Conservation (phyloP, 805 yeast genomes). For the Debaryomyces tyrocola region DNA sequence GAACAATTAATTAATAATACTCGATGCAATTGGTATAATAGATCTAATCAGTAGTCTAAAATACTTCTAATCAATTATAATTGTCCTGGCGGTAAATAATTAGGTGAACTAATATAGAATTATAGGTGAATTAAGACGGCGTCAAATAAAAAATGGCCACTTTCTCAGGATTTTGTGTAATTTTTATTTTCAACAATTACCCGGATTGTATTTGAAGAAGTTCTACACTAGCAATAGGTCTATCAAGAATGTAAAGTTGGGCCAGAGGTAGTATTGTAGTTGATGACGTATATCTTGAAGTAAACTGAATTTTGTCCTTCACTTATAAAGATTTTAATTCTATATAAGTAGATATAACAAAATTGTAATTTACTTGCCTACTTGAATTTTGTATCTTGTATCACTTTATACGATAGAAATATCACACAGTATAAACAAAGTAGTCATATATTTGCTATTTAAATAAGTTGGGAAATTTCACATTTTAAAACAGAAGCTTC, state of each 20-base stretch:
- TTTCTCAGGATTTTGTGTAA: conserved; percentile 5
- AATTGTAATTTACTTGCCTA: no score
- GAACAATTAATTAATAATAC: not conserved
- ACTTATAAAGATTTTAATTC: no score
- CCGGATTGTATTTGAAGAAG: conserved; percentile 5
- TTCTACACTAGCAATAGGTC: conserved; percentile 9
- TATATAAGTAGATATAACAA: no score
- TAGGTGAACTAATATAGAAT: not conserved
- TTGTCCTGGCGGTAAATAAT: not conserved
- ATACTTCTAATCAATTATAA: conserved; percentile 6
- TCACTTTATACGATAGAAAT: no score
- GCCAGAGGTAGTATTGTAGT: no score
- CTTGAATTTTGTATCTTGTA: no score
- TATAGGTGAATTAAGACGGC: not conserved
- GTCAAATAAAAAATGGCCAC: conserved; percentile 1
- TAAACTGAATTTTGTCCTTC: no score
- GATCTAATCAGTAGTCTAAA: conserved; percentile 45
- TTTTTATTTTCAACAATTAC: conserved; percentile 1
- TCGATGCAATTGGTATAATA: conserved; percentile 10
- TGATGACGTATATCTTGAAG: no score
- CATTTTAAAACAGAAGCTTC: conserved; percentile 12
- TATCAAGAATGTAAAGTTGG: no score
- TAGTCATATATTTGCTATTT: conserved; percentile 3
- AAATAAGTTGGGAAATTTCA: conserved; percentile 11
- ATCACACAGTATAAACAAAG: no score